These are phyloP conservation scores for Rheum nobile DNA, from an alignment of 148 eudicot genomes.

Conservation along the genomic window DNA sequence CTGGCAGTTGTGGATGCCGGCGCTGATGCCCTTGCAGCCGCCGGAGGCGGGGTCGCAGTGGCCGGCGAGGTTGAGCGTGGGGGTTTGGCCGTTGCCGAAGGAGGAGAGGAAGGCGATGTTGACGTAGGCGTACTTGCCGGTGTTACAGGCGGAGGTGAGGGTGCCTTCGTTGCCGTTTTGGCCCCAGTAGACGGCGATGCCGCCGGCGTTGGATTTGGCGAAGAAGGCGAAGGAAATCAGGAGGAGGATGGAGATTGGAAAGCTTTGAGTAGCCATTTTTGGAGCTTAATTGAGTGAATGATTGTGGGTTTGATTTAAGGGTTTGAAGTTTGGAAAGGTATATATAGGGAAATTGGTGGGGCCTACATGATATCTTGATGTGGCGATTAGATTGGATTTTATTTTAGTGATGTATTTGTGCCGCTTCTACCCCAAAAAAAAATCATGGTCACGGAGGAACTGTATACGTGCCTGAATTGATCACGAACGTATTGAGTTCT, in stretches of 20 bases:
- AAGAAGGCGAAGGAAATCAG: slow-evolving; percentile 10
- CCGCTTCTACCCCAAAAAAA: too few relatives aligned
- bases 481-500: too few relatives aligned
- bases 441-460: too few relatives aligned
- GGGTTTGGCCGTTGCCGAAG: slow-evolving; percentile 50
- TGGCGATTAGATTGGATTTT: too few relatives aligned
- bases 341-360: background rate
- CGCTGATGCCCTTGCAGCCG: slow-evolving; percentile 14
- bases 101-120: slow-evolving; percentile 46
- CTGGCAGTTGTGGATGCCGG: slow-evolving; percentile 18
- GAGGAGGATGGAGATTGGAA: background rate
- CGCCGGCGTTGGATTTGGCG: slow-evolving; percentile 17
- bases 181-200: slow-evolving; percentile 73
- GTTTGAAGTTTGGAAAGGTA: background rate
- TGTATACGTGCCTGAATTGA: too few relatives aligned
- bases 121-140: slow-evolving; percentile 38
- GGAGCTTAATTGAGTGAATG: background rate
- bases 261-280: background rate
- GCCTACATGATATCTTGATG: background rate
- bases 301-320: background rate
- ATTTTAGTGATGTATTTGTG: too few relatives aligned
- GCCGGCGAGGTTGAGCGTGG: slow-evolving; percentile 60
- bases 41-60: slow-evolving; percentile 47
- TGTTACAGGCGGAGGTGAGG: slow-evolving; percentile 36
- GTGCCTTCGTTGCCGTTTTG: slow-evolving; percentile 52